Evolutionary conservation across 805 yeast genomes (phyloP), one percentile per base, ranked within the genome.

Genomic region (Dipodascus geniculatus): DNA sequence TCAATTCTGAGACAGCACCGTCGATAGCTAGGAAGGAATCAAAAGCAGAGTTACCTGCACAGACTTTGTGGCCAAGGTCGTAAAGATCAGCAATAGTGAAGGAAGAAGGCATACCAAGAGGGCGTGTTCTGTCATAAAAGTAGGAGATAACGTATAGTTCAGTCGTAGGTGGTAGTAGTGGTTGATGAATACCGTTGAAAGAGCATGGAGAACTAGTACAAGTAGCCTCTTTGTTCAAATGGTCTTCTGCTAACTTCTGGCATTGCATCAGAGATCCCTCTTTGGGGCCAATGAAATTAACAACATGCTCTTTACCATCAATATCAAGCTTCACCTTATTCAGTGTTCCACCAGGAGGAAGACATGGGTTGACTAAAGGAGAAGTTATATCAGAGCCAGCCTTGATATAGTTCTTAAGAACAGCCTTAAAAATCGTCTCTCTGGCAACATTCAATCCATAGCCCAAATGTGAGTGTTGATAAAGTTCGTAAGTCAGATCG

Each of bases 161-260:
- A 44, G 82, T 78, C 31, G 79, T 68, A 53, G 74, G 74, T 53
- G 81, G 77, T 77, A 93, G 93, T 16, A 95, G 82, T 6, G 99
- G 99, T 74, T 93, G 99, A 70, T 95, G 95, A 51, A 89, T 85
- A 65, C 99, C 99, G 66, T 91, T 88, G 78, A 93, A 93, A 1
- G 97, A 87, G 69, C 99, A 93, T 53, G 99, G 95, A 55, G 80
- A 78, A 31, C 74, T 65, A 1, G 73, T 66, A 75, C 99, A 93
- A 57, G 75, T 80, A 16, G 78, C 75, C 47, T 89, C 96, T 72
- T 91, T 91, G 72, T 87, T 83, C 65, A 93, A 77, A 47, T 88
- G 79, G 53, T 76, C 66, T 67, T 91, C 98, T 24, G 97, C 88
- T 48, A 93, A 67, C 65, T 73, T 78, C 59, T 96, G 81, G 73